Evolutionary conservation across 2,329 filamentous ascomycete species (phyloP).

Genomic region (Nemania diffusa): DNA sequence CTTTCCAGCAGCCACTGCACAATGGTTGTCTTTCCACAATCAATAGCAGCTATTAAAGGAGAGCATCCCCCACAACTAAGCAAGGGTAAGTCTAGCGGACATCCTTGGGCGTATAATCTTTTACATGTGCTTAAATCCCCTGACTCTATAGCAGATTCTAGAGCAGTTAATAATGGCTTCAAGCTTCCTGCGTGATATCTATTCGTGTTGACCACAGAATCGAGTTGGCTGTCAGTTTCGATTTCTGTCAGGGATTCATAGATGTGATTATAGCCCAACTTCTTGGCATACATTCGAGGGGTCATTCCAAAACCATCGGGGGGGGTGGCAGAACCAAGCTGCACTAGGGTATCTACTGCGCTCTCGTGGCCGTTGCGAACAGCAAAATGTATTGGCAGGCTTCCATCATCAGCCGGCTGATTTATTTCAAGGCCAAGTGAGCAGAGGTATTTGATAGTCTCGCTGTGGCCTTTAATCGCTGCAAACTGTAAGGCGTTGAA

Average conservation of each 20-base stretch:
- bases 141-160: slow-evolving; percentile 1
- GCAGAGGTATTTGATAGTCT: slow-evolving; percentile 7
- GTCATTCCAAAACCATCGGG: slow-evolving; percentile 11
- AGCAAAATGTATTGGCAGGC: slow-evolving; percentile 17
- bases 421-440: slow-evolving; percentile 18
- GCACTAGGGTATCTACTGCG: not conserved
- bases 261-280: not conserved
- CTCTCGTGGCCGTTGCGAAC: not conserved
- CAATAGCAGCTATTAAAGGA: not conserved
- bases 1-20: slow-evolving; percentile 1
- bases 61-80: slow-evolving; percentile 13
- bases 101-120: not conserved
- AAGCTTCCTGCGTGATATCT: not conserved
- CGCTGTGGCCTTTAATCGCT: not conserved
- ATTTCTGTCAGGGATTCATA: not conserved
- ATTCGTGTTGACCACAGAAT: not conserved
- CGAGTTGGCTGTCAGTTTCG: not conserved
- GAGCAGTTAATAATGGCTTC: not conserved
- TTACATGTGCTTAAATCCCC: not conserved
- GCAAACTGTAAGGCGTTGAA: slow-evolving; percentile 24
- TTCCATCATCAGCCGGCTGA: slow-evolving; percentile 10
- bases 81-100: not conserved
- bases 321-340: slow-evolving; percentile 1
- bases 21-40: not conserved
- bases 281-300: slow-evolving; percentile 13